Conservation (phyloP, 306 rosid genomes). For the Fragaria nilgerrensis region DNA sequence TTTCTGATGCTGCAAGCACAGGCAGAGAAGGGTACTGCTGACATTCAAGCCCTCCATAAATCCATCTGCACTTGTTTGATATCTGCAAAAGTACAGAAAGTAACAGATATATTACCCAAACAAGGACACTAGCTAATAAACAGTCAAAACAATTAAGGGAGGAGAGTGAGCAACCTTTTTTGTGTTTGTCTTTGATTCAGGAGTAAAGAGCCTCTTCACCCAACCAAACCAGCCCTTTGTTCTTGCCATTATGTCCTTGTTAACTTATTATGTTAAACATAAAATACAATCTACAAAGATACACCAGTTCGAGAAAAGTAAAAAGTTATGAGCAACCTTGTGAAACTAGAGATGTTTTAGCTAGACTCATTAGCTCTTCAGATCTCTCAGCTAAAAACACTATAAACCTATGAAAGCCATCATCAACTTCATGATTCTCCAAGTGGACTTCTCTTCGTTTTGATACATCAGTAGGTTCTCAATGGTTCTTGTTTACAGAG, state of each 20-base stretch:
- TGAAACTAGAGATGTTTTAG: conserved; percentile 7
- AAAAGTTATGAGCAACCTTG: background rate
- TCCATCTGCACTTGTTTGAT: conserved; percentile 55
- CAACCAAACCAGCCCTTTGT: conserved; percentile 72
- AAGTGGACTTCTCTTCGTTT: conserved; percentile 23
- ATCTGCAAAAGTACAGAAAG: conserved; percentile 35
- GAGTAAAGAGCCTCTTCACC: conserved; percentile 53
- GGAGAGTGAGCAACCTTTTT: conserved; percentile 17
- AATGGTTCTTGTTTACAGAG: conserved; percentile 7
- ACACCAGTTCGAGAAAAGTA: background rate
- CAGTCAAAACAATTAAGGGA: background rate
- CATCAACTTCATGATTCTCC: conserved; percentile 12
- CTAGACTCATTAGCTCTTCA: conserved; percentile 14
- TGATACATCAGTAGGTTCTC: conserved; percentile 14
- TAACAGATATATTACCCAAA: conserved; percentile 10
- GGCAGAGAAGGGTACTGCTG: conserved; percentile 49
- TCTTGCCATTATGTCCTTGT: conserved; percentile 53
- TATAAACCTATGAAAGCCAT: background rate
- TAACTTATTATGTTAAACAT: background rate
- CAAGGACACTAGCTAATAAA: background rate
- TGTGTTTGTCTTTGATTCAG: conserved; percentile 49
- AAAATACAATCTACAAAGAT: background rate
- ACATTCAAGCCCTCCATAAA: conserved; percentile 42
- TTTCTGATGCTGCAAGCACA: conserved; percentile 44
- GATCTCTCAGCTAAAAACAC: conserved; percentile 21